phyloP scores from a whole-genome alignment of 768 basidiomycete genomes.

The Heimioporus sp. region DNA sequence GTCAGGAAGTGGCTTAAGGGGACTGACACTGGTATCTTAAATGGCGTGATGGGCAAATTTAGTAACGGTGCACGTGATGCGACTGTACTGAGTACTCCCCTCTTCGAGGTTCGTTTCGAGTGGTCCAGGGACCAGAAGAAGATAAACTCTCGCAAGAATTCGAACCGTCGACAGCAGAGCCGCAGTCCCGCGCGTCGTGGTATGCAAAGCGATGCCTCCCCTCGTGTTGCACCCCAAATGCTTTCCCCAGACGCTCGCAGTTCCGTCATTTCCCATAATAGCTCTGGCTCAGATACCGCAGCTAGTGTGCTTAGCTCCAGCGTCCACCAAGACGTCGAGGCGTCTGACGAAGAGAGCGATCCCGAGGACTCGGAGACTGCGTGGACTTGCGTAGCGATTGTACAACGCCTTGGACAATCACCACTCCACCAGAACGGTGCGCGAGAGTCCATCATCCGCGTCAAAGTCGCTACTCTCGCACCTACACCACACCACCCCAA shows the following conservation, averaged over 20 bases:
- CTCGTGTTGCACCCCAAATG: conserved; percentile 6
- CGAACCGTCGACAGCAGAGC: conserved; percentile 1
- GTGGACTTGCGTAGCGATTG: conserved; percentile 85
- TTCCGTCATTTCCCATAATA: conserved; percentile 42
- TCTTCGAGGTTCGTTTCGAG: conserved; percentile 74
- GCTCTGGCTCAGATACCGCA: conserved; percentile 33
- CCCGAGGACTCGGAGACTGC: conserved; percentile 97
- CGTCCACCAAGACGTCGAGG: conserved; percentile 28
- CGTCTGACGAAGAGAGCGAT: conserved; percentile 80
- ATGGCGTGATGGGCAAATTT: conserved; percentile 44
- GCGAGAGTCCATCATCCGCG: conserved; percentile 22
- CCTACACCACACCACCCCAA: conserved; percentile 97
- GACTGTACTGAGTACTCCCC: conserved; percentile 21
- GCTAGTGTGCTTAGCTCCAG: conserved; percentile 20
- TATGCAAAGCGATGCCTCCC: conserved; percentile 3
- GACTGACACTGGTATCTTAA: conserved; percentile 41
- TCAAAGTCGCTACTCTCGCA: conserved; percentile 81
- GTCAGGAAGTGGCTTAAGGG: conserved; percentile 75
- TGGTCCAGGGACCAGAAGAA: conserved; percentile 54
- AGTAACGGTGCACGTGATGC: conserved; percentile 27
- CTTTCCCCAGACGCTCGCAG: conserved; percentile 27
- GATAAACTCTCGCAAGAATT: conserved; percentile 17
- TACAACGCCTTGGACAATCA: conserved; percentile 42
- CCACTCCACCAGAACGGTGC: conserved; percentile 4
- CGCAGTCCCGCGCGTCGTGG: conserved; percentile 15